phyloP scores from a whole-genome alignment of 495 filamentous ascomycete genomes.

The Choiromyces venosus region DNA sequence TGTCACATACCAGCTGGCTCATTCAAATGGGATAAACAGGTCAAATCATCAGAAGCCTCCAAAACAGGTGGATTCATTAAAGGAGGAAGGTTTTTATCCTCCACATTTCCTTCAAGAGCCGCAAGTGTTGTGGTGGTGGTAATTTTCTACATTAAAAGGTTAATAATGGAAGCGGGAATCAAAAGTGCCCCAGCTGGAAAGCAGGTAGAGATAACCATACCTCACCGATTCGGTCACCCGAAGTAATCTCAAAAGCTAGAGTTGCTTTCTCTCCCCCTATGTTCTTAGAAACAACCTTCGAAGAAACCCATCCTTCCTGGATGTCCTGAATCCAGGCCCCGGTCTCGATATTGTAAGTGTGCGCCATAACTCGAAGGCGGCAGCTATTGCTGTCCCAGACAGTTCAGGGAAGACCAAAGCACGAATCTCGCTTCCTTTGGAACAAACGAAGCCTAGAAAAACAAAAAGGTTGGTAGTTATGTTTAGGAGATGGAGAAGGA shows the following conservation, averaged over 20 bases:
- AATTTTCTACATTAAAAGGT: slow-evolving; percentile 34
- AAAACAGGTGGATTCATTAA: slow-evolving; percentile 98
- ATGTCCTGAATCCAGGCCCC: slow-evolving; percentile 96
- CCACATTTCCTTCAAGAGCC: slow-evolving; percentile 60
- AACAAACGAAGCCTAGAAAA: background rate
- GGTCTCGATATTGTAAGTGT: slow-evolving; percentile 94
- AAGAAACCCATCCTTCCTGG: slow-evolving; percentile 93
- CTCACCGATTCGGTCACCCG: slow-evolving; percentile 61
- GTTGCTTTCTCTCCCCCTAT: slow-evolving; percentile 78
- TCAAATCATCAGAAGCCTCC: slow-evolving; percentile 97
- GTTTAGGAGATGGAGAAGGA: slow-evolving; percentile 28
- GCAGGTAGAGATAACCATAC: slow-evolving; percentile 49
- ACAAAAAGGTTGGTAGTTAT: slow-evolving; percentile 15
- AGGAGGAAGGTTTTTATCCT: slow-evolving; percentile 75
- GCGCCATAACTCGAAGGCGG: slow-evolving; percentile 62
- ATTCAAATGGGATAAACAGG: slow-evolving; percentile 95
- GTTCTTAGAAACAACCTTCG: slow-evolving; percentile 83
- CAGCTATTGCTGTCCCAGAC: slow-evolving; percentile 3
- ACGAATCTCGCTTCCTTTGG: background rate
- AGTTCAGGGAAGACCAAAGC: background rate
- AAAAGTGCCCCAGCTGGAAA: slow-evolving; percentile 18
- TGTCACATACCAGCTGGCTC: slow-evolving; percentile 78
- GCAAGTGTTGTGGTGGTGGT: slow-evolving; percentile 60
- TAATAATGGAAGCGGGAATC: slow-evolving; percentile 7
- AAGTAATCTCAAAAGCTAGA: slow-evolving; percentile 78